phyloP scores from a whole-genome alignment of 1,139 yeast species.

The Candida pseudoviswanathii region DNA sequence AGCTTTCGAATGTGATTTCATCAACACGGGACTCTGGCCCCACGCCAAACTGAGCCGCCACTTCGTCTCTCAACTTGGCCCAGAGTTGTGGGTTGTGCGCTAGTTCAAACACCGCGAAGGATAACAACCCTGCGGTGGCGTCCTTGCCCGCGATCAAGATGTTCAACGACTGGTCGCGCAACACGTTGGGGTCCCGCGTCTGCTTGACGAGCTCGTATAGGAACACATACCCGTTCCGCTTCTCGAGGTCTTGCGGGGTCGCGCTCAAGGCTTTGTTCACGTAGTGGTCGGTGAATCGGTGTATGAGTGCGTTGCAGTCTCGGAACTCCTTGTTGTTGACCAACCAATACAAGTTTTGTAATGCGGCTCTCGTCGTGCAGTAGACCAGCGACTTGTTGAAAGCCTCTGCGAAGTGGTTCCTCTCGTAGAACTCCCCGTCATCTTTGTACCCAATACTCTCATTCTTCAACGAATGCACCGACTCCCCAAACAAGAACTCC shows the following conservation, averaged over 20 bases:
- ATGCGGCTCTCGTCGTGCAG: conserved; percentile 31
- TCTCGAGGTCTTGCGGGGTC: conserved; percentile 28
- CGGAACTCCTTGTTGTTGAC: conserved; percentile 27
- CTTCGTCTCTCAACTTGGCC: conserved; percentile 34
- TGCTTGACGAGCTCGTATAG: conserved; percentile 48
- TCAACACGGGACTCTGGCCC: background rate
- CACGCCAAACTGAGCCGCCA: conserved; percentile 31
- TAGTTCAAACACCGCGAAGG: conserved; percentile 45
- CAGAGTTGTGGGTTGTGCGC: conserved; percentile 42
- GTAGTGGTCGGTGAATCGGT: conserved; percentile 30
- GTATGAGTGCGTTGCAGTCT: conserved; percentile 23
- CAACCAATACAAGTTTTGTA: conserved; percentile 29
- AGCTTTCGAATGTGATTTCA: conserved; percentile 37
- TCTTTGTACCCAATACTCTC: conserved; percentile 27
- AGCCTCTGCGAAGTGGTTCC: conserved; percentile 27
- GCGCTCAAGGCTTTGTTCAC: conserved; percentile 32
- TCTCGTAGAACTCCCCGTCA: conserved; percentile 19
- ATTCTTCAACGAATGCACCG: conserved; percentile 33
- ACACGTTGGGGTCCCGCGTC: conserved; percentile 42
- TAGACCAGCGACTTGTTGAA: conserved; percentile 33
- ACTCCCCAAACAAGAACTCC: conserved; percentile 43
- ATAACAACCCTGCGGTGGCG: conserved; percentile 48
- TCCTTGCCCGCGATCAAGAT: conserved; percentile 51
- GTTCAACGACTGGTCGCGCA: conserved; percentile 48
- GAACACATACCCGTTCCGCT: conserved; percentile 36